Conservation (phyloP, 805 yeast genomes). For the Ogataea methanolica region DNA sequence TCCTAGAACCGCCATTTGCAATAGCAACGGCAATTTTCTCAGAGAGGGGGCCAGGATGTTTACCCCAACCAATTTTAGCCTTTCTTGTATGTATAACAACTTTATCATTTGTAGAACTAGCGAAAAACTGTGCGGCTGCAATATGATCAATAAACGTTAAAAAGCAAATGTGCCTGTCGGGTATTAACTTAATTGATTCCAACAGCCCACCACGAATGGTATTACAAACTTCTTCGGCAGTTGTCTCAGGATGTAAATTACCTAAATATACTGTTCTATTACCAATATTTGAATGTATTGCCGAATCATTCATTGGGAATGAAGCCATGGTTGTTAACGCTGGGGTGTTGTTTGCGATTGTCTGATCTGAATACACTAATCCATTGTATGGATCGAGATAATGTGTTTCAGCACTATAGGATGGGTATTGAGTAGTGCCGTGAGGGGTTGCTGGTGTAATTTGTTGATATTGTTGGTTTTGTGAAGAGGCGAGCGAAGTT, state of each 20-base stretch:
- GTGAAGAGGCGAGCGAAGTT: neutral
- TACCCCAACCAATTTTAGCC: conserved; percentile 69
- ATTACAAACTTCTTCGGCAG: conserved; percentile 71
- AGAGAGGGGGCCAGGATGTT: conserved; percentile 59
- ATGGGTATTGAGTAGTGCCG: neutral
- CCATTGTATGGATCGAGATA: conserved; percentile 9
- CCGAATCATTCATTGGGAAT: neutral
- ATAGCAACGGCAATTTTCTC: conserved; percentile 57
- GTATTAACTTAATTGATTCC: conserved; percentile 48
- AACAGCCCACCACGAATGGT: conserved; percentile 74
- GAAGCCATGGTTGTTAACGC: neutral
- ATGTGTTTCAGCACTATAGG: neutral
- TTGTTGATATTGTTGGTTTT: conserved; percentile 1
- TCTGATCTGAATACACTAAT: conserved; percentile 4
- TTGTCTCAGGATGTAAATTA: conserved; percentile 57
- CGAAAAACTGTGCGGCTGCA: conserved; percentile 63
- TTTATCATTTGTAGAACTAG: conserved; percentile 45
- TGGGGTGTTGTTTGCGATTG: neutral
- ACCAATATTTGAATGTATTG: conserved; percentile 24
- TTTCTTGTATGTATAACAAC: conserved; percentile 57
- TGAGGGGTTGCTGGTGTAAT: neutral
- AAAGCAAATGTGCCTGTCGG: conserved; percentile 58
- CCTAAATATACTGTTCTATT: conserved; percentile 71
- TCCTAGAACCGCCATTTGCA: conserved; percentile 67
- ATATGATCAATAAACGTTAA: conserved; percentile 62